phyloP scores from a whole-genome alignment of 1,139 yeast genomes.

The Sugiyamaella castrensis region DNA sequence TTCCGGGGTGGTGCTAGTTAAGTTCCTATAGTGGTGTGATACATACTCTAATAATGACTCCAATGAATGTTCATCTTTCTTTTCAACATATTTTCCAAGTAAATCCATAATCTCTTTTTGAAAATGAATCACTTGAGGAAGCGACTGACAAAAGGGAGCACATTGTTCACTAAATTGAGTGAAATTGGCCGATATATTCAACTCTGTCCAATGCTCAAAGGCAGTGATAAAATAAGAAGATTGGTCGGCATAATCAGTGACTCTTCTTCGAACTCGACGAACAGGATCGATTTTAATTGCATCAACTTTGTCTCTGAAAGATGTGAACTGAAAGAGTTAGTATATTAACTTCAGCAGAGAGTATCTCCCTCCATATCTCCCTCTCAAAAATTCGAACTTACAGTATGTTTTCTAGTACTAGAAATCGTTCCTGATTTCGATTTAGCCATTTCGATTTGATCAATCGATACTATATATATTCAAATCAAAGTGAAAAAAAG shows the following conservation, averaged over 20 bases:
- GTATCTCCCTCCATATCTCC: neutral
- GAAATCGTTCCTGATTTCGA: constrained; percentile 27
- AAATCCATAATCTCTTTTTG: constrained; percentile 57
- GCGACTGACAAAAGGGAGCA: constrained; percentile 56
- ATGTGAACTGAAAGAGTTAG: constrained; percentile 44
- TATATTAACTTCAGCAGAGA: neutral
- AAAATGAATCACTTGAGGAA: constrained; percentile 79
- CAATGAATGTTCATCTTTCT: constrained; percentile 65
- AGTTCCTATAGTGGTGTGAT: neutral
- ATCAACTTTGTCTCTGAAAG: constrained; percentile 83
- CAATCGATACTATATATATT: too few species aligned
- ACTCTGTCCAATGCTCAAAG: constrained; percentile 82
- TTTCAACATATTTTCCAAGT: constrained; percentile 49
- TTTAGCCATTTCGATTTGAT: constrained; percentile 19
- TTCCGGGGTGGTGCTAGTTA: too few species aligned
- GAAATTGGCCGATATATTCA: constrained; percentile 73
- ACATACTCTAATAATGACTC: constrained; percentile 73
- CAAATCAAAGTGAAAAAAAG: too few species aligned
- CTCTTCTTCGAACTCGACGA: constrained; percentile 58
- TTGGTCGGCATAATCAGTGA: constrained; percentile 58
- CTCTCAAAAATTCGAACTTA: constrained; percentile 15
- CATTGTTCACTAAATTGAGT: constrained; percentile 59
- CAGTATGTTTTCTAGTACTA: constrained; percentile 22
- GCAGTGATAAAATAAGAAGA: constrained; percentile 77
- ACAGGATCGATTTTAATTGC: constrained; percentile 82